Evolutionary conservation across 2,329 filamentous ascomycete species (phyloP).

Genomic region (Incumbomyces lentus): DNA sequence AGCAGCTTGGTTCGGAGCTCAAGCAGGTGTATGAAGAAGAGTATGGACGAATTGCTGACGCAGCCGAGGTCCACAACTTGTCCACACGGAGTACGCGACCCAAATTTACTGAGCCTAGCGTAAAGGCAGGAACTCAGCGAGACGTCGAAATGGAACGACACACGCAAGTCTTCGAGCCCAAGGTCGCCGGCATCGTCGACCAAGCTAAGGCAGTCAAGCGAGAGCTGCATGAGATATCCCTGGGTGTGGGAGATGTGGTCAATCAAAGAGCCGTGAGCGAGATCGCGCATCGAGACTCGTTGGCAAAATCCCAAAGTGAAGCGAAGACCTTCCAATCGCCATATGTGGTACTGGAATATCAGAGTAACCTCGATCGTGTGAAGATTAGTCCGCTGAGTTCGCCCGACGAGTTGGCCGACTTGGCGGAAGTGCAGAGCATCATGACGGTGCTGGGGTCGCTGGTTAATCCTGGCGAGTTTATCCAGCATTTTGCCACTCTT

Average conservation of each 20-base stretch:
- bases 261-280: constrained; percentile 2
- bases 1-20: constrained; percentile 13
- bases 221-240: constrained; percentile 1
- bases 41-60: constrained; percentile 15
- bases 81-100: background rate
- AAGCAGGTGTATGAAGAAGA: constrained; percentile 20
- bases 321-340: constrained; percentile 8
- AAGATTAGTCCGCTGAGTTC: constrained; percentile 14
- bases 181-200: constrained; percentile 14
- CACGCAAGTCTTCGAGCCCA: constrained; percentile 16
- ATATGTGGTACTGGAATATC: constrained; percentile 13
- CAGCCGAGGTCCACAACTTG: background rate
- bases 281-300: background rate
- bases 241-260: constrained; percentile 3
- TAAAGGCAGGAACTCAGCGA: constrained; percentile 16
- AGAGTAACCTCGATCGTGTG: constrained; percentile 9
- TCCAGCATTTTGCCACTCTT: constrained; percentile 31
- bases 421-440: constrained; percentile 15
- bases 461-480: constrained; percentile 31
- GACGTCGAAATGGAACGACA: constrained; percentile 16
- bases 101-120: constrained; percentile 8
- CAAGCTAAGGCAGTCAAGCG: constrained; percentile 9
- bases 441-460: constrained; percentile 29
- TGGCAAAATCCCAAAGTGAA: background rate
- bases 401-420: too few relatives aligned